Evolutionary conservation across 257 asterid genomes (phyloP), one percentile per base, ranked within the genome.

Genomic region (Ilex asprella): DNA sequence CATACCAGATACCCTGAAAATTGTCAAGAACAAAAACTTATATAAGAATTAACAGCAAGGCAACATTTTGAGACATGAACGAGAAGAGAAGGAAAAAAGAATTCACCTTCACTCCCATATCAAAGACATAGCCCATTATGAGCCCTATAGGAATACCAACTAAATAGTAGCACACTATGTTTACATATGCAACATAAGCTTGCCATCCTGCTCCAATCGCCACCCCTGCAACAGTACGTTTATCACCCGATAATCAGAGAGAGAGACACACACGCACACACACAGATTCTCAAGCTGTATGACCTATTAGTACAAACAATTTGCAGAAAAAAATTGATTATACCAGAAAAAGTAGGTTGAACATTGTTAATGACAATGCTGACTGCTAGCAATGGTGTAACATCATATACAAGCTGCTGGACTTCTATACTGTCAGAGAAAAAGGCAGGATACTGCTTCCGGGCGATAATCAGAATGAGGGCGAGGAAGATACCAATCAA

Each of bases 161-260:
- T 7, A 77, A 10, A 41, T 76, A 82, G 71, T 79, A 82, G 70
- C 86, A 77, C 30, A 53, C 63, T 7, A 66, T 61, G 41, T 78
- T 79, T 3, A 82, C 60, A 70, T 55, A 79, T 29, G 82, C 84
- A 15, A 79, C 81, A 2, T 60, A 64, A 31, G 67, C 69, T 73
- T 82, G 88, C 88, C 88, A 82, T 59, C 88, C 88, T 3, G 88
- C 88, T 60, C 88, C 88, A 21, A 77, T 75, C 3, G 84, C 84
- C 41, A 75, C 84, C 7, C 88, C 88, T 79, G 51, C 35, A 66
- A 39, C 39, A 44, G 9, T 44, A 44, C 13, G 13, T 7, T 44
- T 44, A 44, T 7, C 11, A 0, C 13, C 13, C 13, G 50, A 44
- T 44, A 8, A 44, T 44, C 50, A 44, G 9, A 8, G 13, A 7